Percentiles rank a stretch among this genome's conserved stretches.
Evolutionary conservation across 2,329 filamentous ascomycete species (phyloP).

Genomic region (Beauveria brongniartii): DNA sequence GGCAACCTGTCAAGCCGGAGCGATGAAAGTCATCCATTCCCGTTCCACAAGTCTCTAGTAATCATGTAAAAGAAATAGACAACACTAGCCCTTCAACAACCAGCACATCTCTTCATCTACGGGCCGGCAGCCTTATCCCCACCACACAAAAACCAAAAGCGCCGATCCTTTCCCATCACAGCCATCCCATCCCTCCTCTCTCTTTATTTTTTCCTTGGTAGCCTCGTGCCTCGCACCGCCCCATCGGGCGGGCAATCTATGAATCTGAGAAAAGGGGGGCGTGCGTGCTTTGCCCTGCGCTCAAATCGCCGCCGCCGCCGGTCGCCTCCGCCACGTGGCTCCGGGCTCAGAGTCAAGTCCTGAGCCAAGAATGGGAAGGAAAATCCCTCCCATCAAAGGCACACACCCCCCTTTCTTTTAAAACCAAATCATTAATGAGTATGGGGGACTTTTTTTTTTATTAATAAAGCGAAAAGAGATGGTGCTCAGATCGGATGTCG

Average conservation of each 20-base stretch:
- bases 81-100: not conserved
- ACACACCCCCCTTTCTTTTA: slow-evolving; percentile 3
- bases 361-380: not conserved
- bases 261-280: no score
- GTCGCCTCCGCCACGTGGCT: slow-evolving; percentile 5
- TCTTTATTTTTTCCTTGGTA: not conserved
- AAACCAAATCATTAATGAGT: not conserved
- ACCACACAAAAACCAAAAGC: not conserved
- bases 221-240: slow-evolving; percentile 2
- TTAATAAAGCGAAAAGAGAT: not conserved
- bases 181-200: not conserved
- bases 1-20: no score
- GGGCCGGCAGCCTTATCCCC: not conserved
- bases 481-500: slow-evolving; percentile 9
- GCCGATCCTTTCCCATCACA: slow-evolving; percentile 6
- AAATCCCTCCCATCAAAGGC: not conserved
- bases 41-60: no score
- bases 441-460: not conserved
- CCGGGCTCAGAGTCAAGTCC: slow-evolving; percentile 11
- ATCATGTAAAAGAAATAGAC: no score
- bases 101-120: not conserved
- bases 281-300: no score
- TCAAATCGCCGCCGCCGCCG: not conserved
- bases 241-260: not conserved
- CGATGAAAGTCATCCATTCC: no score